phyloP scores from a whole-genome alignment of 352 stramenopile species.

The Thalassiosira ordinaria region DNA sequence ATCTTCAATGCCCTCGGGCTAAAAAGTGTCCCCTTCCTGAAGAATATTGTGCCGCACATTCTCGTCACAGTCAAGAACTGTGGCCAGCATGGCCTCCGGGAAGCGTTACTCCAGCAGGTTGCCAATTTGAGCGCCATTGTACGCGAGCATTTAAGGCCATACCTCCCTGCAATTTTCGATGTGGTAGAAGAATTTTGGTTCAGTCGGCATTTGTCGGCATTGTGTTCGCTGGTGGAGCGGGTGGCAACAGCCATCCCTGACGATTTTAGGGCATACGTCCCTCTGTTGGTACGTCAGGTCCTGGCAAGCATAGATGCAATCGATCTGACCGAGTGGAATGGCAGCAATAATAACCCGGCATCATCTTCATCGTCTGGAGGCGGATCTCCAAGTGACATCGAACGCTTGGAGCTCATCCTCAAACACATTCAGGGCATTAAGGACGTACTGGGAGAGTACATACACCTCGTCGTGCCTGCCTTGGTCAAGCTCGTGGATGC shows the following conservation, averaged over 20 bases:
- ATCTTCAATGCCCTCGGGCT: constrained; percentile 97
- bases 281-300: constrained; percentile 82
- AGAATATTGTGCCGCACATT: constrained; percentile 97
- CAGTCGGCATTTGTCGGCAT: constrained; percentile 92
- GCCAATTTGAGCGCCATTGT: constrained; percentile 95
- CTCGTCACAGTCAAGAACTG: constrained; percentile 91
- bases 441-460: constrained; percentile 91
- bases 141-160: constrained; percentile 94
- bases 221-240: constrained; percentile 94
- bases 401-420: constrained; percentile 83
- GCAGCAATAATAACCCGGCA: constrained; percentile 48
- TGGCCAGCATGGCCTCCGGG: constrained; percentile 90
- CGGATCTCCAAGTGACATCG: constrained; percentile 50
- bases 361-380: constrained; percentile 39
- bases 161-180: constrained; percentile 95
- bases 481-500: constrained; percentile 93
- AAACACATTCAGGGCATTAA: constrained; percentile 90
- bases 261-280: constrained; percentile 87
- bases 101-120: constrained; percentile 96
- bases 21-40: constrained; percentile 95
- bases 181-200: constrained; percentile 96
- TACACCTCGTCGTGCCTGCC: constrained; percentile 93
- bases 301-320: constrained; percentile 83
- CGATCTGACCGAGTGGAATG: constrained; percentile 66
- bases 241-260: constrained; percentile 82